Percentiles rank a stretch among this genome's conserved stretches.
These are phyloP conservation scores for Neofusicoccum ribis DNA, from an alignment of 2,329 filamentous ascomycete genomes.

Conservation along the genomic window DNA sequence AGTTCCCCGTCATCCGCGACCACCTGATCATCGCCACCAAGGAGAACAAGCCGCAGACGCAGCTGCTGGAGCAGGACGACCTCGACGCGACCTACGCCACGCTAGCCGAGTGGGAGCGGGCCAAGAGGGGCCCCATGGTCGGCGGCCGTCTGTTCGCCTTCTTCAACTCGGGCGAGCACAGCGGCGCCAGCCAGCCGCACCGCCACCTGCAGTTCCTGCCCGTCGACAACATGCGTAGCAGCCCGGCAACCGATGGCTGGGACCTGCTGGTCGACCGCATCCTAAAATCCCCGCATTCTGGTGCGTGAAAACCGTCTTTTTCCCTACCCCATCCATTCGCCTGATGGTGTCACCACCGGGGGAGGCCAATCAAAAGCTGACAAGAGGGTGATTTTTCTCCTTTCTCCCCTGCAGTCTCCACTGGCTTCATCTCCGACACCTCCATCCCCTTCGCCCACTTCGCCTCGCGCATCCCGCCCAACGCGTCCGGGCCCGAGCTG, in stretches of 20 bases:
- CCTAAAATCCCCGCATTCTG: slow-evolving; percentile 21
- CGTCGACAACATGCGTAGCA: slow-evolving; percentile 59
- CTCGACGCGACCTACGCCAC: slow-evolving; percentile 63
- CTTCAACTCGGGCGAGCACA: slow-evolving; percentile 69
- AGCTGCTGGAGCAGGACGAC: slow-evolving; percentile 62
- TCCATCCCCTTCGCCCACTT: slow-evolving; percentile 55
- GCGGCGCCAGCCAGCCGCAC: slow-evolving; percentile 71
- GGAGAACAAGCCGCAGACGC: slow-evolving; percentile 64
- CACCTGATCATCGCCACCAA: slow-evolving; percentile 72
- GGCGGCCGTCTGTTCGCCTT: slow-evolving; percentile 59
- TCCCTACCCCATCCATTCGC: background rate
- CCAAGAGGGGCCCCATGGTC: slow-evolving; percentile 26
- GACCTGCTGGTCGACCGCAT: slow-evolving; percentile 50
- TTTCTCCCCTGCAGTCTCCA: slow-evolving; percentile 21
- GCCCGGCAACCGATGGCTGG: slow-evolving; percentile 49
- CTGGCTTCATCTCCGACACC: slow-evolving; percentile 27
- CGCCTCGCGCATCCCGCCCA: slow-evolving; percentile 41
- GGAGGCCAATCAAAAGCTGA: background rate
- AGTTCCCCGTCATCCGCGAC: slow-evolving; percentile 69
- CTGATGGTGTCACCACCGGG: no score
- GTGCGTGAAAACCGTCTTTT: background rate
- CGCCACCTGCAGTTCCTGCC: slow-evolving; percentile 72
- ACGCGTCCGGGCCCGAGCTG: slow-evolving; percentile 41
- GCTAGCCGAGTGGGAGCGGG: slow-evolving; percentile 55
- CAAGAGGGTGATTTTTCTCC: background rate